Conservation (phyloP, 208 protist species). For the Novymonas esmeraldas region DNA sequence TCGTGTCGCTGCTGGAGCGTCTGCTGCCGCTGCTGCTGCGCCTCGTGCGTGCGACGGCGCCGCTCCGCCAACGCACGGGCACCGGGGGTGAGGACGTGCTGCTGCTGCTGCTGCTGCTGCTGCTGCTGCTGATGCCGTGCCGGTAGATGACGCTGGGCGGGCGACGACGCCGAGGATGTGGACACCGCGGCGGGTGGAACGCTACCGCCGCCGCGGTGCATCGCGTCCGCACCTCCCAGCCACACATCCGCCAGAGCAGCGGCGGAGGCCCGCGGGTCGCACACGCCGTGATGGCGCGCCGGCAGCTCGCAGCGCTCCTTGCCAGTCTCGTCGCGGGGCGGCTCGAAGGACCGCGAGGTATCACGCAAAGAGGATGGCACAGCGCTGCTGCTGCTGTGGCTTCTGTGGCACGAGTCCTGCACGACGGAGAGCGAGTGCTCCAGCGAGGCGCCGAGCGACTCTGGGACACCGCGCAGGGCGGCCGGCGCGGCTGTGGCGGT, state of each 20-base stretch:
- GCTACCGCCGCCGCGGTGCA: neutral
- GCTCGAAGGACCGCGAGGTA: slow-evolving; percentile 2
- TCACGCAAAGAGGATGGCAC: slow-evolving; percentile 6
- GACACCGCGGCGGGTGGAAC: too few relatives aligned
- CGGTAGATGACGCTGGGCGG: neutral
- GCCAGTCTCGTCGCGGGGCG: neutral
- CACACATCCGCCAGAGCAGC: slow-evolving; percentile 8
- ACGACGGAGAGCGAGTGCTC: slow-evolving; percentile 8
- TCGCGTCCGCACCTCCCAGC: slow-evolving; percentile 1
- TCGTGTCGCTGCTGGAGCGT: slow-evolving; percentile 15
- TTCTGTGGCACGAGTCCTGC: slow-evolving; percentile 1
- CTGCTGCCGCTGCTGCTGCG: neutral
- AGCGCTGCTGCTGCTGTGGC: slow-evolving; percentile 11
- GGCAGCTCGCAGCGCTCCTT: neutral
- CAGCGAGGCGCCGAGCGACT: slow-evolving; percentile 7
- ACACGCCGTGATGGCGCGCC: neutral
- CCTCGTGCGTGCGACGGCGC: neutral
- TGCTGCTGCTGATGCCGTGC: too few relatives aligned
- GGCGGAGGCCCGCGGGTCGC: neutral
- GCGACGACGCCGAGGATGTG: neutral
- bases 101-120: neutral
- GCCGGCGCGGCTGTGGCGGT: neutral
- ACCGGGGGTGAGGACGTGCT: neutral
- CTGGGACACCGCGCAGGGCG: neutral
- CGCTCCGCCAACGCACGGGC: slow-evolving; percentile 2